Percentiles rank a stretch among this genome's conserved stretches.
Conservation (phyloP, 2,329 filamentous ascomycete genomes). For the Monosporascus sp. region DNA sequence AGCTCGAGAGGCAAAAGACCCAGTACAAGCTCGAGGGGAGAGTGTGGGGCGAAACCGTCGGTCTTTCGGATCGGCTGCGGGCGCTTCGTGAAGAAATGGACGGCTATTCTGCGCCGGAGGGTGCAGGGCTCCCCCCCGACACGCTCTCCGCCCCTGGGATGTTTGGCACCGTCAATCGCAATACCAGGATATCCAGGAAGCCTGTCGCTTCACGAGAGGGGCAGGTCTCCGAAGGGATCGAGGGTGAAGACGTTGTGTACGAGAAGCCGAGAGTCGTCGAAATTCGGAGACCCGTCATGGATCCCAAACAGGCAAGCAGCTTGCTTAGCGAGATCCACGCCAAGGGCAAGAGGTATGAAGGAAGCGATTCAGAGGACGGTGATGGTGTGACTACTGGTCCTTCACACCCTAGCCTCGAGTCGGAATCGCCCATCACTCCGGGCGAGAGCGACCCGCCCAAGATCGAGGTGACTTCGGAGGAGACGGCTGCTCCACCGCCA, state of each 20-base stretch:
- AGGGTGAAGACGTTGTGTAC: constrained; percentile 59
- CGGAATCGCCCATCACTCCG: constrained; percentile 63
- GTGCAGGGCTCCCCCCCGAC: constrained; percentile 43
- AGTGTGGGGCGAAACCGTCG: constrained; percentile 75
- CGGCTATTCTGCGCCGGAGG: constrained; percentile 45
- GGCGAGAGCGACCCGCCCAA: constrained; percentile 56
- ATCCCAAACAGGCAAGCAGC: constrained; percentile 61
- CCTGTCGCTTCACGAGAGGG: constrained; percentile 38
- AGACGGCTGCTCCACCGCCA: constrained; percentile 29
- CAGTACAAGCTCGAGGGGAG: constrained; percentile 95
- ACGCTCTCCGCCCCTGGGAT: constrained; percentile 44
- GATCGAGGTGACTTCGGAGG: constrained; percentile 48
- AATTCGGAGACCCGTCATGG: constrained; percentile 65
- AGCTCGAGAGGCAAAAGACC: constrained; percentile 94
- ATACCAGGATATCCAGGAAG: constrained; percentile 52
- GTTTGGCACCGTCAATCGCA: constrained; percentile 66
- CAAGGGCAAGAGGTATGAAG: constrained; percentile 69
- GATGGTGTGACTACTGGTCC: constrained; percentile 70
- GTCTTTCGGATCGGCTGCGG: constrained; percentile 85
- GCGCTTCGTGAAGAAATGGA: constrained; percentile 96
- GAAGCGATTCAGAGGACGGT: constrained; percentile 66
- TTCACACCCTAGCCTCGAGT: constrained; percentile 70
- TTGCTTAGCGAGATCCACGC: constrained; percentile 66
- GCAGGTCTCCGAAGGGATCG: constrained; percentile 30
- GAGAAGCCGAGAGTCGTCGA: constrained; percentile 78